phyloP scores from a whole-genome alignment of 1,284 basidiomycete species.

The Fomitopsis pinicola region DNA sequence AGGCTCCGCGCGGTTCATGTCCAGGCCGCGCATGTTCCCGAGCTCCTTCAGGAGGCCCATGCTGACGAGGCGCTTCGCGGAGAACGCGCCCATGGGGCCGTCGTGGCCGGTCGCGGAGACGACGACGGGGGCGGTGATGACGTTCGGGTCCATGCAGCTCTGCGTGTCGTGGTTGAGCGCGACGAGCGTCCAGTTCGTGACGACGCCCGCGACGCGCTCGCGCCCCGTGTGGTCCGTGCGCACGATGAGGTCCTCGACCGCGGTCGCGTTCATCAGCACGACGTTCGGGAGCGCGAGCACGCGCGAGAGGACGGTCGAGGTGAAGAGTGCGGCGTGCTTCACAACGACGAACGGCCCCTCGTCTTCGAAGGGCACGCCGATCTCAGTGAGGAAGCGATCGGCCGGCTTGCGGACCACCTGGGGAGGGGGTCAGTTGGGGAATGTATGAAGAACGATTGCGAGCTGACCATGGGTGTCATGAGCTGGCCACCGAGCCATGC shows the following conservation, averaged over 20 bases:
- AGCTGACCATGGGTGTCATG: slow-evolving; percentile 74
- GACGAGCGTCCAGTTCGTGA: slow-evolving; percentile 85
- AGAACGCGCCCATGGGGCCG: slow-evolving; percentile 85
- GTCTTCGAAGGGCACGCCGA: slow-evolving; percentile 79
- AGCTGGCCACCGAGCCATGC: slow-evolving; percentile 82
- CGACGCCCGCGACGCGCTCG: slow-evolving; percentile 79
- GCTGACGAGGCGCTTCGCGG: slow-evolving; percentile 77
- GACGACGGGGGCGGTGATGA: slow-evolving; percentile 77
- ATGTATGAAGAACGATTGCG: neutral
- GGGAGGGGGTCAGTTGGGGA: neutral
- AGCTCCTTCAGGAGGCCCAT: slow-evolving; percentile 74
- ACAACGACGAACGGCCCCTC: slow-evolving; percentile 80
- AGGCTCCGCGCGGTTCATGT: slow-evolving; percentile 78
- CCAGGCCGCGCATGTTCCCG: slow-evolving; percentile 77
- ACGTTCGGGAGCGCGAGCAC: slow-evolving; percentile 76
- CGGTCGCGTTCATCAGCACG: slow-evolving; percentile 71
- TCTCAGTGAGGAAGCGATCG: slow-evolving; percentile 66
- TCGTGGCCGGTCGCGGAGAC: slow-evolving; percentile 70
- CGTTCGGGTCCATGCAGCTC: slow-evolving; percentile 86
- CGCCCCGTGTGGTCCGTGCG: slow-evolving; percentile 53
- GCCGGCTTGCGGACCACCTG: slow-evolving; percentile 81
- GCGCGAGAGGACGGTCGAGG: slow-evolving; percentile 72
- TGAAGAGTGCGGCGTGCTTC: slow-evolving; percentile 81
- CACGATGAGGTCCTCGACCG: slow-evolving; percentile 75
- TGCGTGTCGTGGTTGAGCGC: slow-evolving; percentile 80